Percentiles rank a stretch among this genome's conserved stretches.
Conservation (phyloP, 148 eudicot species). For the Heliamphora exappendiculata region DNA sequence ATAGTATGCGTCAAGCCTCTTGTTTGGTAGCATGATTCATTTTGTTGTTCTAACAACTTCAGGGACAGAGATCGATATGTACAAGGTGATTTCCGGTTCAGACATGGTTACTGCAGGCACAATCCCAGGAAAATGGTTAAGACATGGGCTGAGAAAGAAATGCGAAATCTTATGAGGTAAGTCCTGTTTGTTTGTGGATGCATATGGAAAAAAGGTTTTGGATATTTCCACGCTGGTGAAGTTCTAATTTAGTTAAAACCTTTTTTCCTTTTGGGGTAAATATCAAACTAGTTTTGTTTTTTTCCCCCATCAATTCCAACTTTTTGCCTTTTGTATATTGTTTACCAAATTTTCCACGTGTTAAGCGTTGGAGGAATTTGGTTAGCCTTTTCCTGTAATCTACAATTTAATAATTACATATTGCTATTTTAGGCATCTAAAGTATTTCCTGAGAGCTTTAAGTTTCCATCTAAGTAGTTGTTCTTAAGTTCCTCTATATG, state of each 20-base stretch:
- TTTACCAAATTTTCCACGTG: no score
- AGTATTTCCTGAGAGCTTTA: not conserved
- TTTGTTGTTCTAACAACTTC: constrained; percentile 20
- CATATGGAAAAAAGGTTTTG: not conserved
- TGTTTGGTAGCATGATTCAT: not conserved
- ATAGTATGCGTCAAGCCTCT: not conserved
- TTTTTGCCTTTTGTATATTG: not conserved
- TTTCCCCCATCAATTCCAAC: no score
- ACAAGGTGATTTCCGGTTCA: constrained; percentile 92
- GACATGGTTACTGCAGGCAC: constrained; percentile 92
- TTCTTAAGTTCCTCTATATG: not conserved
- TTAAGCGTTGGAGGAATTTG: no score
- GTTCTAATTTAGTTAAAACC: not conserved
- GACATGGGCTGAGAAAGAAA: constrained; percentile 99
- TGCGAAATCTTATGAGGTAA: constrained; percentile 96
- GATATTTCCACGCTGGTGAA: not conserved
- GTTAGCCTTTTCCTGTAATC: not conserved
- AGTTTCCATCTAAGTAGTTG: not conserved
- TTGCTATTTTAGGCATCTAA: not conserved
- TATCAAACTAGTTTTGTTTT: no score
- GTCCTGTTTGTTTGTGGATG: not conserved
- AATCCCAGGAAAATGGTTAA: constrained; percentile 99
- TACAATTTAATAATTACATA: not conserved
- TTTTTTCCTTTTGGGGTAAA: not conserved
- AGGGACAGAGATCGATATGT: constrained; percentile 94